Evolutionary conservation across 2,329 filamentous ascomycete genomes (phyloP).

Genomic region (Chaetomium sp.): DNA sequence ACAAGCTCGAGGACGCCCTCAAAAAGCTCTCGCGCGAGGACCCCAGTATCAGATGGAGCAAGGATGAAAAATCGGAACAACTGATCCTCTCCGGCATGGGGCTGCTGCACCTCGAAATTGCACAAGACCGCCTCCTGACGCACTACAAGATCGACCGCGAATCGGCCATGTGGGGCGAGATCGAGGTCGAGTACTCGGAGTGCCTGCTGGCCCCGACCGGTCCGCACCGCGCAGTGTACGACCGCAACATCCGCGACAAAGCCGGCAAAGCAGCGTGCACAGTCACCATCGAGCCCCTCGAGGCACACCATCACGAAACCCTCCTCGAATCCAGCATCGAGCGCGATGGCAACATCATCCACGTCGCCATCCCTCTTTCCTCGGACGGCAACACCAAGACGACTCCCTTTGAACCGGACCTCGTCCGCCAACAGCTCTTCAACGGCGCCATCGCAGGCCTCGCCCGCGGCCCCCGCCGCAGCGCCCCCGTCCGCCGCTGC

Average conservation of each 20-base stretch:
- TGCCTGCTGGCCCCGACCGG: slow-evolving; percentile 63
- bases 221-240: slow-evolving; percentile 66
- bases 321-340: slow-evolving; percentile 50
- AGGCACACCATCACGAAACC: slow-evolving; percentile 42
- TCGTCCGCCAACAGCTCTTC: slow-evolving; percentile 62
- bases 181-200: slow-evolving; percentile 95
- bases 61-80: slow-evolving; percentile 88
- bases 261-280: slow-evolving; percentile 75
- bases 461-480: slow-evolving; percentile 78
- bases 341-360: slow-evolving; percentile 71
- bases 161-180: slow-evolving; percentile 68
- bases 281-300: slow-evolving; percentile 65
- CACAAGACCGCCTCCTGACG: slow-evolving; percentile 80
- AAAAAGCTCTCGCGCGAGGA: slow-evolving; percentile 84
- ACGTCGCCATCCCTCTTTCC: slow-evolving; percentile 56
- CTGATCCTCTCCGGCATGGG: slow-evolving; percentile 96
- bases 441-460: slow-evolving; percentile 84
- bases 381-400: slow-evolving; percentile 47
- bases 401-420: slow-evolving; percentile 54
- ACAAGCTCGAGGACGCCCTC: slow-evolving; percentile 74
- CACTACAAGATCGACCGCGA: slow-evolving; percentile 84
- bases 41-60: slow-evolving; percentile 81
- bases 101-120: slow-evolving; percentile 91
- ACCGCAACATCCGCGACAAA: slow-evolving; percentile 79
- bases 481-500: slow-evolving; percentile 77